These are phyloP conservation scores for Yamadazyma dendronema DNA, from an alignment of 1,139 yeast species.

Conservation along the genomic window DNA sequence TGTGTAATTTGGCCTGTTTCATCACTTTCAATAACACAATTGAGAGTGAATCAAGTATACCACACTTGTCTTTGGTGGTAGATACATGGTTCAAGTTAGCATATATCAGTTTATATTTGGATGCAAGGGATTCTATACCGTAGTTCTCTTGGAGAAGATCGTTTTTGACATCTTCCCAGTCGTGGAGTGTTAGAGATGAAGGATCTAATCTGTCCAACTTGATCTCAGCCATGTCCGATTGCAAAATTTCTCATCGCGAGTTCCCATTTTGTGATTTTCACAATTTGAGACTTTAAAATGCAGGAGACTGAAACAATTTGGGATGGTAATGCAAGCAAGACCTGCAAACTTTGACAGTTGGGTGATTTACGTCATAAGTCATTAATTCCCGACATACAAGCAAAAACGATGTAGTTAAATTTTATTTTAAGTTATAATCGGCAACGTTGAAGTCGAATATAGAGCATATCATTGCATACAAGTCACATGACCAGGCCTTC, in stretches of 20 bases:
- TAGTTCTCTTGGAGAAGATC: background rate
- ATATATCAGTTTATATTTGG: background rate
- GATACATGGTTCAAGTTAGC: constrained; percentile 1
- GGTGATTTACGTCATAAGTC: no score
- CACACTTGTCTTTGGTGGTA: background rate
- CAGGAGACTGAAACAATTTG: background rate
- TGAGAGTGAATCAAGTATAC: constrained; percentile 5
- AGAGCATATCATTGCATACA: no score
- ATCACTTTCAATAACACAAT: constrained; percentile 10
- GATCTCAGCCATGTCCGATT: background rate
- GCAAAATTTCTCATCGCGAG: background rate
- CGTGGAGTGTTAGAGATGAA: background rate
- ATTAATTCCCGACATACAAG: no score
- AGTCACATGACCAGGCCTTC: no score
- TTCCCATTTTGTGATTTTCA: background rate
- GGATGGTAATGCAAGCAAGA: no score
- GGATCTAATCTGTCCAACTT: background rate
- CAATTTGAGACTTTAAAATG: background rate
- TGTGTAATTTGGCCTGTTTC: background rate
- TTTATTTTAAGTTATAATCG: no score
- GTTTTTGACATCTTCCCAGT: background rate
- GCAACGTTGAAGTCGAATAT: no score
- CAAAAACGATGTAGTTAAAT: no score
- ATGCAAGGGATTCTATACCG: background rate
- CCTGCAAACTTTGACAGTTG: no score